Conservation (phyloP, 192 early-diverging fungal species). For the Coemansia sp. region DNA sequence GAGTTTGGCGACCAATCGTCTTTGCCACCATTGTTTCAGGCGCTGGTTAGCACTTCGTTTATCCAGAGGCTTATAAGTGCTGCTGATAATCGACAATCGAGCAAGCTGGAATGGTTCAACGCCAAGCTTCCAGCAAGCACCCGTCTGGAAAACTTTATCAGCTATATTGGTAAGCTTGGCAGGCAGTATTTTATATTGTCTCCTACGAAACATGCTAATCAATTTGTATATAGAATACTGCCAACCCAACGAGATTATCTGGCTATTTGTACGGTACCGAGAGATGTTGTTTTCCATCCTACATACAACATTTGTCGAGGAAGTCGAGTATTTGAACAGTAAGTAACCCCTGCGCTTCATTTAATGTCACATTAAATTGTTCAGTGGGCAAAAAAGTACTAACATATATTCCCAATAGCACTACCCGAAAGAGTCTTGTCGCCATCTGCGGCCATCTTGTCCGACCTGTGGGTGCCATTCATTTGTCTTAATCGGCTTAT, state of each 20-base stretch:
- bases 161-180: conserved; percentile 23
- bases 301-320: conserved; percentile 19
- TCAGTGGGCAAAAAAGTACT: not conserved
- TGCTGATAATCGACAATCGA: conserved; percentile 2
- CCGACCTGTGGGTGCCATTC: conserved; percentile 26
- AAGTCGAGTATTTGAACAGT: conserved; percentile 38
- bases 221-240: conserved; percentile 15
- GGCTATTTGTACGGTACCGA: conserved; percentile 32
- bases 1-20: conserved; percentile 17
- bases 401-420: conserved; percentile 10
- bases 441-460: conserved; percentile 14
- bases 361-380: not conserved
- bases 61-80: conserved; percentile 20
- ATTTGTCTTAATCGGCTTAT: conserved; percentile 25
- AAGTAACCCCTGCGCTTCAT: conserved; percentile 6
- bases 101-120: conserved; percentile 37
- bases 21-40: conserved; percentile 32
- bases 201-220: not conserved
- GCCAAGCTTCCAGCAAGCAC: conserved; percentile 3
- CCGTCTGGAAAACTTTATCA: conserved; percentile 16
- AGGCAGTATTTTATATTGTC: not conserved
- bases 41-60: conserved; percentile 15
- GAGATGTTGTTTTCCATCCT: conserved; percentile 33
- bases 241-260: conserved; percentile 33
- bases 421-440: conserved; percentile 40